Base-by-base conservation (phyloP, 2,329 filamentous ascomycete species). In the Phialophora chinensis region DNA sequence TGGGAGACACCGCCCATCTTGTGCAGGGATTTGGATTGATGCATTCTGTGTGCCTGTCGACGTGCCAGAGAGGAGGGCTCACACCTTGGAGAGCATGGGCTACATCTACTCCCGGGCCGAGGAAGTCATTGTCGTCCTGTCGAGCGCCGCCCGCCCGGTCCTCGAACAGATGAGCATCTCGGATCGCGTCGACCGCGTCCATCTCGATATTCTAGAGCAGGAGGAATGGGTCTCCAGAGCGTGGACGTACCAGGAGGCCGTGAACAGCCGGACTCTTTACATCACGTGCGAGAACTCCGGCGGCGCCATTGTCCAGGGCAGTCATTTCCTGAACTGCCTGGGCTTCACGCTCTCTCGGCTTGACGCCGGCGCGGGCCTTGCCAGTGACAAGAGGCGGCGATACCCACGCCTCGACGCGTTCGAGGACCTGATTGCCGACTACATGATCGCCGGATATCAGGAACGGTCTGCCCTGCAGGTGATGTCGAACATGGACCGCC, bases 41-140 rank as follows among this genome's bases (percentile, higher is more conserved):
- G 65, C 56, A 23, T 65, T 66, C 61, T 66, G 65, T 20, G 61
- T 66, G 20, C 65, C 65, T 23, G 31, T 29, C 47, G 60, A 50
- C 20, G 8, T 20, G 23, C 38, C 50, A 11, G 53, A 31, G 44
- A 58, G 60, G 38, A 62, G 65, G 38, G 17, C 20, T 11, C 44
- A 42, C 47, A 66, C 65, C 20, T 38, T 66, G 65, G 65, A 63
- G 56, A 66, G 56, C 49, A 66, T 66, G 65, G 65, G 65, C 14
- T 66, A 38, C 25, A 66, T 66, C 12, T 66, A 66, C 33, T 42
- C 50, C 20, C 60, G 23, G 6, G 65, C 65, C 3, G 54, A 54
- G 14, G 65, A 66, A 44, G 61, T 65, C 27, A 59, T 64, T 47
- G 47, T 59, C 29, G 60, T 65, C 20, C 65, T 66, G 3, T 57